These are phyloP conservation scores for Claviceps lovelessii DNA, from an alignment of 2,329 filamentous ascomycete genomes.

Conservation along the genomic window DNA sequence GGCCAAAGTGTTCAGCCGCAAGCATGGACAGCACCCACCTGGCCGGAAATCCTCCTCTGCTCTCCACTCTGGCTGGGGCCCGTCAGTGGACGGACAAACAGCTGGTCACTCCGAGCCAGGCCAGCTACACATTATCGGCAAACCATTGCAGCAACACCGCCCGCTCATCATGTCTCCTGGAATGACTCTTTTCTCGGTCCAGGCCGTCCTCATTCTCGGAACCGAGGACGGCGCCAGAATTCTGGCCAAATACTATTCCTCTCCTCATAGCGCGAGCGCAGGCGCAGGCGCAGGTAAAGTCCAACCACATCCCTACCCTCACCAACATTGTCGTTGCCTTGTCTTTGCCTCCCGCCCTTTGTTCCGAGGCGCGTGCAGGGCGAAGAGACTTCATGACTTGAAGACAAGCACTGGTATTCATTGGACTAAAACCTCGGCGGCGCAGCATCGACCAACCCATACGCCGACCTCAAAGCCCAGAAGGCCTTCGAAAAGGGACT, in stretches of 20 bases:
- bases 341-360: not conserved
- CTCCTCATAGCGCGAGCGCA: slow-evolving; percentile 38
- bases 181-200: slow-evolving; percentile 63
- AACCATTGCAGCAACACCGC: slow-evolving; percentile 5
- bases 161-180: slow-evolving; percentile 48
- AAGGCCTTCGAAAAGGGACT: slow-evolving; percentile 95
- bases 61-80: not conserved
- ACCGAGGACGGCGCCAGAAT: slow-evolving; percentile 82
- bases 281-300: slow-evolving; percentile 21
- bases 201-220: slow-evolving; percentile 64
- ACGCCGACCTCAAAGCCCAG: slow-evolving; percentile 81
- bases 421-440: slow-evolving; percentile 8
- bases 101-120: slow-evolving; percentile 1
- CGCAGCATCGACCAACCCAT: slow-evolving; percentile 53
- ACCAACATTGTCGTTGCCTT: not conserved
- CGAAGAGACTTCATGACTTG: not conserved
- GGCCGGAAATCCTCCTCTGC: not conserved
- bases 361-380: not conserved
- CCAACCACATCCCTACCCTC: not conserved
- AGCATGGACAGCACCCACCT: not conserved
- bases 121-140: not conserved
- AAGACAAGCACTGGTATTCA: not conserved
- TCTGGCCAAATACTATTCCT: slow-evolving; percentile 82
- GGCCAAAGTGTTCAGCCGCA: slow-evolving; percentile 3
- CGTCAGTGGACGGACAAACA: not conserved